A percentile compares a stretch with the other conserved stretches of the same genome.
These are phyloP conservation scores for Calocybe gangraenosa DNA, from an alignment of 768 basidiomycete genomes.

Conservation along the genomic window DNA sequence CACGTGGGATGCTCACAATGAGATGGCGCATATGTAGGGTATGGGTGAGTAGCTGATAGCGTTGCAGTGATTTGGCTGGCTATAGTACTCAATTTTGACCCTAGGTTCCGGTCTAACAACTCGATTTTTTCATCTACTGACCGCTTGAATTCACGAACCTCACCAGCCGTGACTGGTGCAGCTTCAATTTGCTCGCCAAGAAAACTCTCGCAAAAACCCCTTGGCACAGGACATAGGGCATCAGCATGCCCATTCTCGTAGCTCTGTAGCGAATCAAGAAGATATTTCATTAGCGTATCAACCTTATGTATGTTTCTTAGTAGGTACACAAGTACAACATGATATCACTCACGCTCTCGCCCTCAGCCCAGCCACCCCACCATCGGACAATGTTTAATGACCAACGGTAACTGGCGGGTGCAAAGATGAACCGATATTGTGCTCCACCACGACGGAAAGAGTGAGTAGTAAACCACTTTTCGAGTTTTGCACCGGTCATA, in stretches of 20 bases:
- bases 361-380: constrained; percentile 4
- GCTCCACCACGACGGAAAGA: constrained; percentile 2
- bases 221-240: constrained; percentile 21
- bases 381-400: not conserved
- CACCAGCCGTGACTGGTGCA: not conserved
- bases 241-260: constrained; percentile 28
- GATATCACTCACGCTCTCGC: not conserved
- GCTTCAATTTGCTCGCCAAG: constrained; percentile 22
- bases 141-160: not conserved
- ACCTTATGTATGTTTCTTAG: constrained; percentile 15
- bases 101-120: not conserved
- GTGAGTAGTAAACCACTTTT: not conserved
- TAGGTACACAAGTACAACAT: not conserved
- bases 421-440: not conserved
- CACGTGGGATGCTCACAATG: too few species aligned
- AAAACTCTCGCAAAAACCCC: constrained; percentile 19
- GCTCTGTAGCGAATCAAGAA: constrained; percentile 27
- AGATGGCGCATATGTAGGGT: too few species aligned
- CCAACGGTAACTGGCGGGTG: not conserved
- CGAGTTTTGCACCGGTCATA: not conserved
- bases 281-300: constrained; percentile 31
- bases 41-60: not conserved
- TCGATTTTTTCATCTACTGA: not conserved
- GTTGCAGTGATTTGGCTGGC: not conserved
- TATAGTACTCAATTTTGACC: not conserved